Base-by-base conservation (phyloP, 192 early-diverging fungal genomes). In the Entomortierella lignicola region DNA sequence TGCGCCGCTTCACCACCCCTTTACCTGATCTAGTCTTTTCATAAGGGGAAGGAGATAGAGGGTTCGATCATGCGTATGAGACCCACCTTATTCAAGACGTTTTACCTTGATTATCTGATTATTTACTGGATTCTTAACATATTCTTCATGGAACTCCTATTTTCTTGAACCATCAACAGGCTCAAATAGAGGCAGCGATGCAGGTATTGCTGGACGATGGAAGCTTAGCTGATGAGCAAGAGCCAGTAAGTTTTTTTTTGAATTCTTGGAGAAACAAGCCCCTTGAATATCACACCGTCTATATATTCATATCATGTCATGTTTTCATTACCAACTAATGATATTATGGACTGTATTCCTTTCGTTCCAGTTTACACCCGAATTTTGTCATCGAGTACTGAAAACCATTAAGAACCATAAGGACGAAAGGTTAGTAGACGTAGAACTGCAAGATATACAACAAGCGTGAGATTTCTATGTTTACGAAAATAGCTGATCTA, bases 361-460 rank as follows among this genome's bases (percentile, higher is more conserved):
- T 55, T 26, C 18, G 23, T 17, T 55, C 26, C 53, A 79, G 75
- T 79, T 79, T 34, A 60, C 75, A 13, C 13, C 39, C 29, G 75
- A 79, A 11, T 66, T 79, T 21, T 79, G 75, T 26, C 55, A 59
- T 39, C 67, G 67, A 17, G 67, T 79, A 12, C 42, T 79, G 8
- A 61, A 70, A 37, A 60, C 63, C 2, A 70, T 79, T 59, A 79
- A 79, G 57, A 70, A 66, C 31, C 67, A 79, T 51, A 69, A 70
- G 67, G 75, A 79, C 56, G 51, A 65, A 58, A 60, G 61, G 75
- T 79, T 44, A 60, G 55, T 32, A 21, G 25, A 47, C 17, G 15
- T 15, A 20, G 20, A 47, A n/a, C n/a, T n/a, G n/a, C n/a, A n/a
- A n/a, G n/a, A n/a, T n/a, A n/a, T n/a, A n/a, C n/a, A n/a, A n/a